phyloP scores from a whole-genome alignment of 345 rosid genomes.

The Gossypioides kirkii region DNA sequence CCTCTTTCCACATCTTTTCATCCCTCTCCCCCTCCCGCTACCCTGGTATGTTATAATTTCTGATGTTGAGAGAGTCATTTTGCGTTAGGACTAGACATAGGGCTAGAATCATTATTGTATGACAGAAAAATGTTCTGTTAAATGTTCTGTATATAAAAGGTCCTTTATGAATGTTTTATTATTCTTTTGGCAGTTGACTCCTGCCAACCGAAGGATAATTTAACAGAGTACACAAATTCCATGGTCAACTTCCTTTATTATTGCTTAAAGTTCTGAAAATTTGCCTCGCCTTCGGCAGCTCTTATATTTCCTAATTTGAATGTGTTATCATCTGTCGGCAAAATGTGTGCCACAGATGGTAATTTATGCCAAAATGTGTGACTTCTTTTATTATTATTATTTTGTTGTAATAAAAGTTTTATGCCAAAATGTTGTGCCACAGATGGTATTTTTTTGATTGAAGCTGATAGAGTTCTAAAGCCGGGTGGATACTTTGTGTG shows the following conservation, averaged over 20 bases:
- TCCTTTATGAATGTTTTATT: not conserved
- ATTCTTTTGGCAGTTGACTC: not conserved
- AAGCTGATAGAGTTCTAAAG: conserved; percentile 84
- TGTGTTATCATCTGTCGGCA: not conserved
- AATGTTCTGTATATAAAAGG: not conserved
- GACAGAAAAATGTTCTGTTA: not conserved
- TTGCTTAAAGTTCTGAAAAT: not conserved
- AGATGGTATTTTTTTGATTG: conserved; percentile 84
- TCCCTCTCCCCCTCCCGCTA: not conserved
- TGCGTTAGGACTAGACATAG: not conserved
- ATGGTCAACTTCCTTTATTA: not conserved
- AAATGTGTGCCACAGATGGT: not conserved
- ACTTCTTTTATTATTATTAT: not conserved
- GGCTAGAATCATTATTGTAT: not conserved
- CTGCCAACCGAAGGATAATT: not conserved
- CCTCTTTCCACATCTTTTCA: not conserved
- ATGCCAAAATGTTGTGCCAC: conserved; percentile 18
- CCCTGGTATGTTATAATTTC: not conserved
- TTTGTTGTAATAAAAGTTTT: not conserved
- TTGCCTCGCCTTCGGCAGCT: not conserved
- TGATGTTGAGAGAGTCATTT: not conserved
- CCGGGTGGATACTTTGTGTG: conserved; percentile 99
- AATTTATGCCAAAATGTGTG: not conserved
- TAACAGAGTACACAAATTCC: not conserved
- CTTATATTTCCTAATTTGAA: not conserved